Evolutionary conservation across 1,284 basidiomycete species (phyloP).

Genomic region (Somion occarium): DNA sequence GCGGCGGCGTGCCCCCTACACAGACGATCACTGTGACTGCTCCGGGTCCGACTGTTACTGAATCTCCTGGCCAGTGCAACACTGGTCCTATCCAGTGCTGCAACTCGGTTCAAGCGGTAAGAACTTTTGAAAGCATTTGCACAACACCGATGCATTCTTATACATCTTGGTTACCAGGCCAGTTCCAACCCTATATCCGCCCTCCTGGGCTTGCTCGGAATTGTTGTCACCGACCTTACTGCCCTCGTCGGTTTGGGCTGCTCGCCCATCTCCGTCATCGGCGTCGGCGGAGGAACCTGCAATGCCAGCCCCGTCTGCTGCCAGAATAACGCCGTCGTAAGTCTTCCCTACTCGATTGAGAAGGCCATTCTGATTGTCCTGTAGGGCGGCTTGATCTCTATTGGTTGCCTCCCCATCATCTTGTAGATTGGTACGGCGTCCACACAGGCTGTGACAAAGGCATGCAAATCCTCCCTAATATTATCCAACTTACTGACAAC

Average conservation of each 20-base stretch:
- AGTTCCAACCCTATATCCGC: neutral
- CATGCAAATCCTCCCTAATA: neutral
- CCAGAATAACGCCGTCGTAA: constrained; percentile 6
- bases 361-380: neutral
- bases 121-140: neutral
- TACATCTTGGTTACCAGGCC: no score
- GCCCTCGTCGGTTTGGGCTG: constrained; percentile 13
- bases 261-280: constrained; percentile 14
- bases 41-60: neutral
- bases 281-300: constrained; percentile 5
- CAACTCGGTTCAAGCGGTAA: constrained; percentile 7
- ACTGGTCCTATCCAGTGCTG: constrained; percentile 13
- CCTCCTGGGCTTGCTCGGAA: neutral
- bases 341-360: neutral
- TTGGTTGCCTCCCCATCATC: constrained; percentile 4
- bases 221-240: neutral
- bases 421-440: neutral
- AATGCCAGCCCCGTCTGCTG: constrained; percentile 4
- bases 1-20: constrained; percentile 4
- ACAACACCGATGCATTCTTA: no score
- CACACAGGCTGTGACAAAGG: neutral
- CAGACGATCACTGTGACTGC: constrained; percentile 5
- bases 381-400: constrained; percentile 3
- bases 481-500: neutral
- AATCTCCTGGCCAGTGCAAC: constrained; percentile 4